A percentile compares a stretch with the other conserved stretches of the same genome.
These are phyloP conservation scores for Kodamaea ohmeri DNA, from an alignment of 1,139 yeast genomes.

Conservation along the genomic window DNA sequence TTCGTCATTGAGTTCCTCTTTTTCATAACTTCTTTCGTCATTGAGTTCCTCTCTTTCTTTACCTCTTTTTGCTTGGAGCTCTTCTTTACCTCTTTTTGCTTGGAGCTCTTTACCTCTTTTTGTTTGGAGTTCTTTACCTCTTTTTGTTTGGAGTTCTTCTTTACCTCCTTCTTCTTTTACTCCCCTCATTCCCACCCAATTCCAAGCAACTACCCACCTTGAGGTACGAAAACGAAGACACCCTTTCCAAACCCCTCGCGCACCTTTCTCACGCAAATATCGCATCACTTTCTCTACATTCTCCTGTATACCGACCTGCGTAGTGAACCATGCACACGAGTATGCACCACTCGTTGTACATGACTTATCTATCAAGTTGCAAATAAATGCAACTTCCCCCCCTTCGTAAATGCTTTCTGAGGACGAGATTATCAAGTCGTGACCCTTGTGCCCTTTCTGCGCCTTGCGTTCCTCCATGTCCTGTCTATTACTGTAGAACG, in stretches of 20 bases:
- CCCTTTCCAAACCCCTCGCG: conserved; percentile 11
- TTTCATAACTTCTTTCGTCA: too few species aligned
- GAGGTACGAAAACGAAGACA: conserved; percentile 16
- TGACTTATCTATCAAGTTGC: conserved; percentile 16
- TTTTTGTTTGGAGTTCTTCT: background rate
- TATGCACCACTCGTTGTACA: conserved; percentile 10
- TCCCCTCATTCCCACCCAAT: conserved; percentile 7
- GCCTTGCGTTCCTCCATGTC: conserved; percentile 14
- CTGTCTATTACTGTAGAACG: conserved; percentile 17
- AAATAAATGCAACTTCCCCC: conserved; percentile 21
- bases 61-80: too few species aligned
- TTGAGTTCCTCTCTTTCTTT: too few species aligned
- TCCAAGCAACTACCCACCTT: conserved; percentile 24
- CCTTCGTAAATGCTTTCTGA: conserved; percentile 19
- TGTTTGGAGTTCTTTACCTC: background rate
- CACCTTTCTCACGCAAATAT: conserved; percentile 10
- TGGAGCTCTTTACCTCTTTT: background rate
- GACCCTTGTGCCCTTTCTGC: conserved; percentile 14
- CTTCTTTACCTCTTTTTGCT: background rate
- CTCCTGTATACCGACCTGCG: conserved; percentile 19
- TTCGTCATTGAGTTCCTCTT: too few species aligned
- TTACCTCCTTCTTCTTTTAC: background rate
- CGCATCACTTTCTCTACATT: conserved; percentile 13
- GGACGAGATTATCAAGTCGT: conserved; percentile 13
- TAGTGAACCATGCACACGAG: conserved; percentile 20